These are phyloP conservation scores for Candida odintsovae DNA, from an alignment of 805 yeast genomes.

Conservation along the genomic window DNA sequence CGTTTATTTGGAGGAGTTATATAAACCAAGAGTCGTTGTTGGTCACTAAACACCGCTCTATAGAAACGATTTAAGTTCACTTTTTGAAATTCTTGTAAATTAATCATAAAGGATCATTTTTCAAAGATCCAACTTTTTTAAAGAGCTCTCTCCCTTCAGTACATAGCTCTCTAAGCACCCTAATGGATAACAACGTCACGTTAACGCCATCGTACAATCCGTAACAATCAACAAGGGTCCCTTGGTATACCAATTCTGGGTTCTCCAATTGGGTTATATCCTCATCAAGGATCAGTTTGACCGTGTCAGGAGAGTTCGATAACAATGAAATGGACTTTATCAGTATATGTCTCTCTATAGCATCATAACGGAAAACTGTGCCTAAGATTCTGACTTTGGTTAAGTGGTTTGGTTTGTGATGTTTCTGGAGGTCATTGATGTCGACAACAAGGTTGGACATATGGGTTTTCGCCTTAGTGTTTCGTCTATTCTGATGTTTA, in stretches of 20 bases:
- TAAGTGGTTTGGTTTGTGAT: slow-evolving; percentile 7
- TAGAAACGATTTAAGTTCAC: not conserved
- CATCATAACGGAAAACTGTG: slow-evolving; percentile 15
- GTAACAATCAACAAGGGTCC: slow-evolving; percentile 15
- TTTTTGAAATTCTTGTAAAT: no score
- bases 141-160: not conserved
- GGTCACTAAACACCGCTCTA: not conserved
- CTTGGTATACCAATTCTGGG: slow-evolving; percentile 15
- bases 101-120: not conserved
- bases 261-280: slow-evolving; percentile 5
- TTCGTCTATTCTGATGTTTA: no score
- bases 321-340: slow-evolving; percentile 13
- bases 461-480: not conserved
- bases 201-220: slow-evolving; percentile 14
- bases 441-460: slow-evolving; percentile 15
- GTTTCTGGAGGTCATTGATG: slow-evolving; percentile 1
- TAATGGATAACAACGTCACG: slow-evolving; percentile 6
- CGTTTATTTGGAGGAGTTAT: slow-evolving; percentile 17
- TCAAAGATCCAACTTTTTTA: not conserved
- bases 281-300: slow-evolving; percentile 12
- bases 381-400: slow-evolving; percentile 20
- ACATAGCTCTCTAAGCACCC: slow-evolving; percentile 1
- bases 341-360: slow-evolving; percentile 8
- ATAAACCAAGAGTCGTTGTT: slow-evolving; percentile 12
- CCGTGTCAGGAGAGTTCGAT: slow-evolving; percentile 1